Percentiles rank a stretch among this genome's conserved stretches.
Evolutionary conservation across 2,329 filamentous ascomycete genomes (phyloP).

Genomic region (Fusarium sublunatum): DNA sequence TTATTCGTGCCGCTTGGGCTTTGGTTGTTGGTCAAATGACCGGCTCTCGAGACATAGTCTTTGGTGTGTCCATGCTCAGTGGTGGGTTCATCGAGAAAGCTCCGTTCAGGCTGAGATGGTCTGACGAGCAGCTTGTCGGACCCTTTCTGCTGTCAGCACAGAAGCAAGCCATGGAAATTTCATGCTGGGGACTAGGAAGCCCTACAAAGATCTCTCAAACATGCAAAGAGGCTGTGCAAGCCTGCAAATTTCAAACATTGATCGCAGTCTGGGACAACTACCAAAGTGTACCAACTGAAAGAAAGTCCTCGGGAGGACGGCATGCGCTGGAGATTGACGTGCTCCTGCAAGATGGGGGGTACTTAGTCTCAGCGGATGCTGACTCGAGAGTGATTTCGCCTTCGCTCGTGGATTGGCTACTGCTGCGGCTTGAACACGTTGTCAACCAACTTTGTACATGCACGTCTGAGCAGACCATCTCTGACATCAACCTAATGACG

Average conservation of each 20-base stretch:
- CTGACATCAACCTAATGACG: too few relatives aligned
- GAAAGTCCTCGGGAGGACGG: neutral
- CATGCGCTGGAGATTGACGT: neutral
- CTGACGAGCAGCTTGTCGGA: neutral
- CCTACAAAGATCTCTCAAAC: neutral
- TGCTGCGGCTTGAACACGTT: neutral
- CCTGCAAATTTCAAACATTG: neutral
- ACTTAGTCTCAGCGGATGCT: too few relatives aligned
- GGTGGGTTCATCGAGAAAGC: too few relatives aligned
- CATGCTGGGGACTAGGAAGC: neutral
- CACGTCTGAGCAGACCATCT: too few relatives aligned
- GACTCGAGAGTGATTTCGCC: neutral
- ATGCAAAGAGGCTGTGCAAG: neutral
- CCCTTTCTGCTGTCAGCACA: neutral
- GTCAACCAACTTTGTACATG: too few relatives aligned
- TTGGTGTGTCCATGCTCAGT: conserved; percentile 49
- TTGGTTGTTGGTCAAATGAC: conserved; percentile 59
- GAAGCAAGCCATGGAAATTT: neutral
- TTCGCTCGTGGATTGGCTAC: neutral
- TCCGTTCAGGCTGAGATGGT: too few relatives aligned
- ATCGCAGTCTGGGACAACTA: neutral
- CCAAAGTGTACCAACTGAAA: too few relatives aligned
- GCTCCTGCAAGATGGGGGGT: too few relatives aligned
- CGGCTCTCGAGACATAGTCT: conserved; percentile 53
- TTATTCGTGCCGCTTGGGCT: conserved; percentile 57